Base-by-base conservation (phyloP, 1,284 basidiomycete species). In the Puccinia triticina region DNA sequence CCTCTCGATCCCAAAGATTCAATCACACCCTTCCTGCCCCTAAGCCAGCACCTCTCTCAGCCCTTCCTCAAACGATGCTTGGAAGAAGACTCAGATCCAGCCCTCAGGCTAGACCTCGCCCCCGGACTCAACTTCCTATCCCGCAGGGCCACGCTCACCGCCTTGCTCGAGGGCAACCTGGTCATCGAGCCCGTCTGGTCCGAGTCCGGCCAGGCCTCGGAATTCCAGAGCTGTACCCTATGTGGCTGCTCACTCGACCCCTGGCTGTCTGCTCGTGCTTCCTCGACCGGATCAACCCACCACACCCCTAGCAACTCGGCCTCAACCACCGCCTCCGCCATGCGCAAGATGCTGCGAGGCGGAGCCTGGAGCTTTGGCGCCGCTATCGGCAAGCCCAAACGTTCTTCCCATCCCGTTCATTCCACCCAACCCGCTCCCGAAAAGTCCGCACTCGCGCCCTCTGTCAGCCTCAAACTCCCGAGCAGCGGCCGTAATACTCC, bases 121-220 rank as follows among this genome's bases (percentile, higher is more conserved):
- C 94, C 96, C 0, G 94, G 95, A 18, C 89, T 99, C 40, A 96
- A 94, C 85, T 98, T 94, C 93, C 89, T 99, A 18, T 93, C 93
- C 12, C 90, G 96, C 29, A 91, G 95, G 43, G 92, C 92, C n/a
- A 93, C 98, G 16, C 89, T 93, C 8, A 88, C 91, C 11, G 95
- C 96, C 1, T 93, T 99, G 82, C 91, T 98, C 84, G 91, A 91
- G 18, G 95, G 95, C 1, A 93, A 95, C 85, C 90, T 99, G 14
- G 91, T 91, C 21, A 93, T 99, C 80, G 96, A 98, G 86, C 96
- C 96, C n/a, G 90, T 96, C 64, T 87, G 87, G 73, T 85, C 88
- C 90, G 34, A 82, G 83, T 72, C 69, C 46, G 8, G 48, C 85
- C 10, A 83, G 84, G 3, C 72, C 43, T 55, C 48, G 0, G 66